Conservation (phyloP, 345 rosid species). For the Ceriops tagal region DNA sequence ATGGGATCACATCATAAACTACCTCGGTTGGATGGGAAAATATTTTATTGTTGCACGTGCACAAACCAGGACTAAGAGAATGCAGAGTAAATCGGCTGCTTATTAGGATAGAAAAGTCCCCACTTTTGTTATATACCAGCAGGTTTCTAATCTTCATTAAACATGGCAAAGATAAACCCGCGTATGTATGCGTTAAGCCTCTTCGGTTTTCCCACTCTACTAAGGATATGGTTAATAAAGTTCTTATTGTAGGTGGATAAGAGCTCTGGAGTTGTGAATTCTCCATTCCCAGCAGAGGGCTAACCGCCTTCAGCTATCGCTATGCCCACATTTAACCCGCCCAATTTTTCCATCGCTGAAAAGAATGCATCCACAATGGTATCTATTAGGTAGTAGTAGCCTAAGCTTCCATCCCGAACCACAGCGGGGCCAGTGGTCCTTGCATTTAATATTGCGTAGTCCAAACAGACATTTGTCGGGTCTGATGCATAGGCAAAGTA, state of each 20-base stretch:
- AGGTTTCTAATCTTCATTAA: not conserved
- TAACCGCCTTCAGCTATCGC: slow-evolving; percentile 40
- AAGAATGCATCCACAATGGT: not conserved
- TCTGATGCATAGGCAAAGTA: slow-evolving; percentile 10
- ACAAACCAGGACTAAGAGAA: not conserved
- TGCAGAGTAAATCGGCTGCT: slow-evolving; percentile 12
- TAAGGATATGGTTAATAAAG: slow-evolving; percentile 5
- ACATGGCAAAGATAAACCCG: too few species aligned
- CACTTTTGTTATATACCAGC: slow-evolving; percentile 5
- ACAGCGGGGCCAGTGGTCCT: not conserved
- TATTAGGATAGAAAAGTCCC: slow-evolving; percentile 16
- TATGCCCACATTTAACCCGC: slow-evolving; percentile 4
- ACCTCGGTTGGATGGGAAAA: too few species aligned
- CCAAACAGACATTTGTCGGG: not conserved
- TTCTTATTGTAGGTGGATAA: slow-evolving; percentile 21
- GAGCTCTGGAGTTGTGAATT: slow-evolving; percentile 16
- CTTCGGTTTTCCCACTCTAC: slow-evolving; percentile 18
- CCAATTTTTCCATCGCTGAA: slow-evolving; percentile 28
- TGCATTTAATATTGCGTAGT: slow-evolving; percentile 12
- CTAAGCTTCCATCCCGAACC: too few species aligned
- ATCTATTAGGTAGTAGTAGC: too few species aligned
- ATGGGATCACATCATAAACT: too few species aligned
- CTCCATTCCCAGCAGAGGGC: slow-evolving; percentile 38
- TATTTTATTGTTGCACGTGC: too few species aligned
- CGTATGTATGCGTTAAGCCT: not conserved